These are phyloP conservation scores for Rutstroemia sydowiana DNA, from an alignment of 2,329 filamentous ascomycete species.

Conservation along the genomic window DNA sequence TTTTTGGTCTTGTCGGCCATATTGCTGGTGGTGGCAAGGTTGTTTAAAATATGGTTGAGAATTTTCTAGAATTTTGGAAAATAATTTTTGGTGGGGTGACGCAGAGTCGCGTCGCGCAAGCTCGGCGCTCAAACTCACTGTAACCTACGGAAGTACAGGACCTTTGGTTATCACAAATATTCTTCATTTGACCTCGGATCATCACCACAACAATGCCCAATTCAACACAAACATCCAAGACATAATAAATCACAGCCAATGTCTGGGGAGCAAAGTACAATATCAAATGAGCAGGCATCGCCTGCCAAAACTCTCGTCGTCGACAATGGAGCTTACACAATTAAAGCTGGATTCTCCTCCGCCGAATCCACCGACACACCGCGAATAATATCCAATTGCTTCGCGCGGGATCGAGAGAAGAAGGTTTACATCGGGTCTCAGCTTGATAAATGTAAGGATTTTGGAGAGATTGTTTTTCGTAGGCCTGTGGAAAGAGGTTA, in stretches of 20 bases:
- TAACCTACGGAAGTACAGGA: too few species aligned
- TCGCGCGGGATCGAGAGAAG: constrained; percentile 74
- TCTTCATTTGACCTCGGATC: neutral
- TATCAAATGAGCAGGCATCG: constrained; percentile 42
- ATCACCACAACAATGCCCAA: neutral
- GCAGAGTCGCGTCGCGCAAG: constrained; percentile 6
- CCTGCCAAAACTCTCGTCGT: constrained; percentile 70
- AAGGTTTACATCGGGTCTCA: constrained; percentile 75
- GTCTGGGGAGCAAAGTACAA: constrained; percentile 38
- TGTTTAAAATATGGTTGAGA: neutral
- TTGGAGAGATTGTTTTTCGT: constrained; percentile 80
- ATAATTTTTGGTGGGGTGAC: constrained; percentile 9
- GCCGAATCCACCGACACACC: constrained; percentile 44
- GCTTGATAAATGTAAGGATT: constrained; percentile 73
- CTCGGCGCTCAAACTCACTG: too few species aligned
- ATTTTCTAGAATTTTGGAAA: constrained; percentile 1
- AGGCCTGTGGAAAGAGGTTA: constrained; percentile 91
- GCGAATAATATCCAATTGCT: constrained; percentile 74
- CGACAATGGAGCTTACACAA: constrained; percentile 85
- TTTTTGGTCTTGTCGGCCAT: constrained; percentile 14
- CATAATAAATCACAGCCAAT: neutral
- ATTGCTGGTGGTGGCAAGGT: neutral
- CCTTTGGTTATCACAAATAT: too few species aligned
- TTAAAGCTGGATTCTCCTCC: constrained; percentile 74
- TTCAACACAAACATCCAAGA: neutral